A percentile compares a stretch with the other conserved stretches of the same genome.
These are phyloP conservation scores for Sequoiadendron giganteum DNA, from an alignment of 75 land plant genomes.

Conservation along the genomic window DNA sequence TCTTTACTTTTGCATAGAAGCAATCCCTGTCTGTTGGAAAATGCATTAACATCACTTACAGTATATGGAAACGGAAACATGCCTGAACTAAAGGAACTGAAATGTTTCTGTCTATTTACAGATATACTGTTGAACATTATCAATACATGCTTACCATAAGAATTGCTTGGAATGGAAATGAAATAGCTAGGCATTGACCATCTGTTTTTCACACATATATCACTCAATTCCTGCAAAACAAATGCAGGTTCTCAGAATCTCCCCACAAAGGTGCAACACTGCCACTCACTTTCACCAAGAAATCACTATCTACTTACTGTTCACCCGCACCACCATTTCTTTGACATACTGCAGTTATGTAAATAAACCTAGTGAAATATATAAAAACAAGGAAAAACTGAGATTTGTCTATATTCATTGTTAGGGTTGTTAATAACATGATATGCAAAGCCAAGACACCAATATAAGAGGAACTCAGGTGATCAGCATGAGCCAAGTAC, in stretches of 20 bases:
- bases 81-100: not conserved
- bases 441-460: not conserved
- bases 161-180: not conserved
- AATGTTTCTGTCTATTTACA: not conserved
- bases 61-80: not conserved
- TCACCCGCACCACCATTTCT: not conserved
- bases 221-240: conserved; percentile 2
- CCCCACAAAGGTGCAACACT: not conserved
- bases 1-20: not conserved
- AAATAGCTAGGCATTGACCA: conserved; percentile 4
- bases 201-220: not conserved
- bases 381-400: not conserved
- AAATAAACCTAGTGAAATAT: not conserved
- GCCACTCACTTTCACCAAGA: not conserved
- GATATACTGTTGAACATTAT: not conserved
- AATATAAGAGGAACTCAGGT: not conserved
- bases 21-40: not conserved
- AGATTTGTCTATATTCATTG: not conserved
- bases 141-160: not conserved
- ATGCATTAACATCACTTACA: not conserved
- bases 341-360: not conserved
- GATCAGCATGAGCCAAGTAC: not conserved
- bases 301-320: not conserved
- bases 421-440: not conserved
- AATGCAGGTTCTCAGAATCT: not conserved